Evolutionary conservation across 257 asterid genomes (phyloP).

Genomic region (Capsicum rhomboideum): DNA sequence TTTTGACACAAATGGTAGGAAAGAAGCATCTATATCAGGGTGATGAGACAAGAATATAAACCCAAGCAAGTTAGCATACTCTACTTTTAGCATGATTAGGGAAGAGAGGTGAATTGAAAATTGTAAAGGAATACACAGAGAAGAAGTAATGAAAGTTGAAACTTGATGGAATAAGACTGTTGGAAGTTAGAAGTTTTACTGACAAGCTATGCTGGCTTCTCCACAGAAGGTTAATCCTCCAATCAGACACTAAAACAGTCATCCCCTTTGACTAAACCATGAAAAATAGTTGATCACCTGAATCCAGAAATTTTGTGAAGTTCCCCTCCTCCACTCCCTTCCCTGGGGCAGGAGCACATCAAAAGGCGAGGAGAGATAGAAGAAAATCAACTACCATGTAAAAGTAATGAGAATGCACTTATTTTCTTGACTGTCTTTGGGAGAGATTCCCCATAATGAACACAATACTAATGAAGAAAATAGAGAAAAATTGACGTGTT

Average conservation of each 20-base stretch:
- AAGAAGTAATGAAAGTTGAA: not conserved
- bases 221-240: not conserved
- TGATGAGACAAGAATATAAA: not conserved
- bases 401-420: not conserved
- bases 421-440: not conserved
- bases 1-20: not conserved
- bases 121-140: not conserved
- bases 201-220: not conserved
- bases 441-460: not conserved
- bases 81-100: not conserved
- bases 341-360: not conserved
- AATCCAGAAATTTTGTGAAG: not conserved
- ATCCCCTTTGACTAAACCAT: not conserved
- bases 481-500: not conserved
- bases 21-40: not conserved
- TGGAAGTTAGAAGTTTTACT: not conserved
- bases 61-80: not conserved
- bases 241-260: not conserved
- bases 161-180: not conserved
- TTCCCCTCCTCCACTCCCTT: not conserved
- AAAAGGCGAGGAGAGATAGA: not conserved
- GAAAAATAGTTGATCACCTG: not conserved
- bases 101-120: not conserved
- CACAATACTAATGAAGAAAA: not conserved
- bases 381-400: not conserved